These are phyloP conservation scores for Vigna angularis DNA, from an alignment of 306 rosid genomes.

Conservation along the genomic window DNA sequence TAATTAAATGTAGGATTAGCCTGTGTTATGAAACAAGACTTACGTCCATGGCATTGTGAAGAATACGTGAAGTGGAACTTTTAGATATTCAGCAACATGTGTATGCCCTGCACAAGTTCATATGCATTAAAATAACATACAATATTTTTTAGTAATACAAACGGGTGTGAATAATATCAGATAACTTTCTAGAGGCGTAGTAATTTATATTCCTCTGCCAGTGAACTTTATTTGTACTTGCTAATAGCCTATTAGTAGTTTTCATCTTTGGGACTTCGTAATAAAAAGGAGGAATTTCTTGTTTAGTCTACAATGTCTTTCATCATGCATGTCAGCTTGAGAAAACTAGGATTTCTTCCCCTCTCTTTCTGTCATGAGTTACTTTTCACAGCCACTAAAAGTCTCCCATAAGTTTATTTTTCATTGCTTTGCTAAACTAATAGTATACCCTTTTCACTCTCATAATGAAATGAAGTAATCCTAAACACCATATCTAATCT, in stretches of 20 bases:
- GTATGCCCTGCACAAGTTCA: constrained; percentile 76
- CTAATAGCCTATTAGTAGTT: constrained; percentile 8
- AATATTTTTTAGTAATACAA: constrained; percentile 21
- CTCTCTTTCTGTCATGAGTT: constrained; percentile 3
- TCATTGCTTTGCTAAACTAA: constrained; percentile 17
- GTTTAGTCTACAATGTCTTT: constrained; percentile 9
- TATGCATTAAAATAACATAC: constrained; percentile 41
- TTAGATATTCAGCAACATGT: constrained; percentile 85
- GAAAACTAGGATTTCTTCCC: constrained; percentile 14
- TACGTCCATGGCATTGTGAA: constrained; percentile 99
- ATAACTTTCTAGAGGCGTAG: constrained; percentile 23
- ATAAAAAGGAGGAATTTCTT: constrained; percentile 25
- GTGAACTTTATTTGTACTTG: constrained; percentile 27
- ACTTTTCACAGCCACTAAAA: constrained; percentile 29
- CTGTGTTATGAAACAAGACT: constrained; percentile 60
- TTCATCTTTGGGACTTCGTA: constrained; percentile 24
- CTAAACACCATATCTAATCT: constrained; percentile 5
- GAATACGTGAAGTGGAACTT: constrained; percentile 81
- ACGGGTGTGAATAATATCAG: constrained; percentile 14
- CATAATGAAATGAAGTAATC: neutral
- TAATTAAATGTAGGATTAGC: constrained; percentile 39
- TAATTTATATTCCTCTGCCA: constrained; percentile 21
- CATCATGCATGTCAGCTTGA: constrained; percentile 6
- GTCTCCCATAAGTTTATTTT: constrained; percentile 4
- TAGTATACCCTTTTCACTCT: constrained; percentile 19